Evolutionary conservation across 768 basidiomycete species (phyloP), one percentile per base, ranked within the genome.

Genomic region (Flagelloscypha sp.): DNA sequence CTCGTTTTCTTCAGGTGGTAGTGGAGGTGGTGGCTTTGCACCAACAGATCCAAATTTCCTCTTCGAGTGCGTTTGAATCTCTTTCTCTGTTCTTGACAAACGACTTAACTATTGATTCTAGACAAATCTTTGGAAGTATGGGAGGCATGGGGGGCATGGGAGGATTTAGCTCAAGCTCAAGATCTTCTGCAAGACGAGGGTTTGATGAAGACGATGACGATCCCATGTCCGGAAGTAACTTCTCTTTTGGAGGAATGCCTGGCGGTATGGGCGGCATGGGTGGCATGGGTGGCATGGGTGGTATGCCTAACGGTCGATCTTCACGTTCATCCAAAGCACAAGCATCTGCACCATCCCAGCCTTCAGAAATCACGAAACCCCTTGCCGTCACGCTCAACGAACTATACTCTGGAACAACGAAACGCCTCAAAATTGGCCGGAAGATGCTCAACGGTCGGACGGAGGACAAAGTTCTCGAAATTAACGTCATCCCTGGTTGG

Each of bases 391-490:
- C 88, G 0, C 66, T 98, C 4, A 75, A 87, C 45, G 92, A 97
- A 23, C 73, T 99, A 11, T 92, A 84, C 59, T 66, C 63, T 30
- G 95, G 95, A 8, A 65, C 79, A 2, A 79, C 78, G 17, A 99
- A 97, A 58, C 86, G 77, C 48, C 72, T 99, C 35, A 92, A 89
- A 56, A 76, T 98, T 37, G 78, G 79, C 6, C 77, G 92, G 35
- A 72, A 73, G 45, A 59, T 82, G 29, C 57, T 79, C n/a, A 66
- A 72, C 35, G 88, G 93, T 1, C 59, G 65, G 12, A 78, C 77
- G 12, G 88, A 95, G 57, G 87, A 92, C 44, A 88, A 86, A 55
- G 75, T 87, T 5, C 74, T 89, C 35, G 87, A 89, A 49, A 79
- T 89, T 49, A 65, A 71, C 22, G 69, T 88, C 16, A 70, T 72